Base-by-base conservation (phyloP, 1,284 basidiomycete genomes). In the Gomphus bonarii region DNA sequence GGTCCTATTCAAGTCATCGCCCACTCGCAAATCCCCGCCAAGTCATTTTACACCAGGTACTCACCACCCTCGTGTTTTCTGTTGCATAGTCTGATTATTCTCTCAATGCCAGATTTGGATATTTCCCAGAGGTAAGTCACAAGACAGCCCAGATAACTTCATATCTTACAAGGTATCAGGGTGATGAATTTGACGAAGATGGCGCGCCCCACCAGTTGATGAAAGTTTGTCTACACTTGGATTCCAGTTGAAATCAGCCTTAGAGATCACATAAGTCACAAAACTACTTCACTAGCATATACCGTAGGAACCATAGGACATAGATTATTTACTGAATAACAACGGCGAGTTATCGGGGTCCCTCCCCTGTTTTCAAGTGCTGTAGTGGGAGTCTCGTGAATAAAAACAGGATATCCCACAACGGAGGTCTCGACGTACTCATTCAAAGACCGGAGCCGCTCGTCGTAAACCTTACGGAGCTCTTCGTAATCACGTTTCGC, bases 401-500 rank as follows among this genome's bases (percentile, higher is more conserved):
- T 25, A 40, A 54, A 10, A 28, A 28, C 42, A n/a, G 55, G 25
- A 30, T 50, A 50, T 20, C 40, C n/a, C 18, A 51, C n/a, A 22
- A 57, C n/a, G n/a, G 55, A 59, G 35, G 52, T 28, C n/a, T 14
- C 25, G 38, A 38, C 2, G 18, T 25, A 50, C 31, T 50, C 51
- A 48, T 56, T 53, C 57, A 25, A 36, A 33, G 46, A 44, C 38
- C 25, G 14, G 33, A 83, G 80, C 58, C 87, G 87, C 65, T 91
- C 88, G 68, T 93, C 90, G 66, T 93, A 93, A 50, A 89, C 64
- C 67, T 87, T 78, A 57, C 88, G 75, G 38, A 87, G 86, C 20
- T 82, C 76, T 66, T 94, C 91, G 70, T 95, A 95, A 63, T 91
- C 87, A 72, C 91, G 82, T 74, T 94, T 95, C 77, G 94, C 91